Evolutionary conservation across 2,329 filamentous ascomycete genomes (phyloP).

Genomic region (Paramyrothecium roridum): DNA sequence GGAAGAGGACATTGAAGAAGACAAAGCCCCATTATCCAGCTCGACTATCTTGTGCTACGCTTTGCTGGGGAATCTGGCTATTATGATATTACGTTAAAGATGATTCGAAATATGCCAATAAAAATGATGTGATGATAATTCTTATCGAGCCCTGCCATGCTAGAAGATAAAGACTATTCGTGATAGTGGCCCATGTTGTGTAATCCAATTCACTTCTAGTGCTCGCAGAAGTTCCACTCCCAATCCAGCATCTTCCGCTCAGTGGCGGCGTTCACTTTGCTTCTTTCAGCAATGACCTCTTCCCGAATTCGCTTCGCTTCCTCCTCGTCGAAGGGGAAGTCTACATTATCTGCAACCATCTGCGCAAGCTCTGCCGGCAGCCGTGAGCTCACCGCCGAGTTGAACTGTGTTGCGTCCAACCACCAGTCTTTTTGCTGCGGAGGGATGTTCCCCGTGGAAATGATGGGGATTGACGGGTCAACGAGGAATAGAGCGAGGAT

Average conservation of each 20-base stretch:
- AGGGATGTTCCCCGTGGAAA: constrained; percentile 41
- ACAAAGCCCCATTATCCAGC: too few relatives aligned
- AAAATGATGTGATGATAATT: too few relatives aligned
- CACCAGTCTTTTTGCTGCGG: constrained; percentile 40
- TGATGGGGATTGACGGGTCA: constrained; percentile 47
- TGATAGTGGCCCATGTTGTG: background rate
- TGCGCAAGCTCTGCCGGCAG: background rate
- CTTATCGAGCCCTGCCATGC: too few relatives aligned
- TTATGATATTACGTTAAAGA: too few relatives aligned
- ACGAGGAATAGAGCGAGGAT: constrained; percentile 60
- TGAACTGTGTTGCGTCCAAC: constrained; percentile 1
- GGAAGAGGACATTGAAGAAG: too few relatives aligned
- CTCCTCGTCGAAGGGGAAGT: background rate
- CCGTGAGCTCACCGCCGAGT: background rate
- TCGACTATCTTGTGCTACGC: too few relatives aligned
- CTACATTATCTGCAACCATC: background rate
- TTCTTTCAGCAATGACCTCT: background rate
- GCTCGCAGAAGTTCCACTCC: background rate
- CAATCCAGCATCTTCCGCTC: background rate
- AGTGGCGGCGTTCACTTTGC: background rate
- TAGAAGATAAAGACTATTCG: too few relatives aligned
- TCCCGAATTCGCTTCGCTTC: background rate
- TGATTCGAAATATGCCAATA: too few relatives aligned
- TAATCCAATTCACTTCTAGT: background rate
- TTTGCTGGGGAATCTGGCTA: too few relatives aligned